Evolutionary conservation across 2,329 filamentous ascomycete genomes (phyloP).

Genomic region (Tolypocladium nubicola): DNA sequence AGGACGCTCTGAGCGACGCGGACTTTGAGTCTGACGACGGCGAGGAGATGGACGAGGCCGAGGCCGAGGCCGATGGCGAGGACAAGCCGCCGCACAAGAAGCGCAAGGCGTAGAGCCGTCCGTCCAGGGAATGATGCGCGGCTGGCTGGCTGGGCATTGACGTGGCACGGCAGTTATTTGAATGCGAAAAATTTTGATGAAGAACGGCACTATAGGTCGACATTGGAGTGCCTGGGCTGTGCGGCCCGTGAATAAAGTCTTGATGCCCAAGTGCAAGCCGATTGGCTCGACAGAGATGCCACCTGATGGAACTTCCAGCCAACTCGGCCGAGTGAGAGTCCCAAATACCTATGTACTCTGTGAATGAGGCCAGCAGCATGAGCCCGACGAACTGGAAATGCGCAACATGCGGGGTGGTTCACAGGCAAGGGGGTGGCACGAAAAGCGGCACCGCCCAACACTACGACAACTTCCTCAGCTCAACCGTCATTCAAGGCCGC

Average conservation of each 20-base stretch:
- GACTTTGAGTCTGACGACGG: constrained; percentile 48
- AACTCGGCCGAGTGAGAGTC: background rate
- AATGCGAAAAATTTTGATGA: background rate
- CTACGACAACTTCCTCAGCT: too few species aligned
- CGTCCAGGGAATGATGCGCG: background rate
- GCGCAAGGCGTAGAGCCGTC: constrained; percentile 24
- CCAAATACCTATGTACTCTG: background rate
- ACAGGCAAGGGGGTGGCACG: too few species aligned
- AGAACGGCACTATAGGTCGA: background rate
- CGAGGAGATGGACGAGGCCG: constrained; percentile 37
- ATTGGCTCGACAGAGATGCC: background rate
- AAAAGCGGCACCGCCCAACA: too few species aligned
- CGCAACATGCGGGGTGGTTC: too few species aligned
- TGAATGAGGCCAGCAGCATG: too few species aligned
- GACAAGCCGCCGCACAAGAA: constrained; percentile 34
- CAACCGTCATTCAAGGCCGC: too few species aligned
- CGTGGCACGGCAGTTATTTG: background rate
- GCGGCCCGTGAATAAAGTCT: constrained; percentile 2
- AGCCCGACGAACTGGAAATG: background rate
- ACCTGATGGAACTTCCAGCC: background rate
- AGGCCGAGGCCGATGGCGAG: constrained; percentile 23
- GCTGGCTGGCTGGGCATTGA: background rate
- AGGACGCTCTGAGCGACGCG: constrained; percentile 54
- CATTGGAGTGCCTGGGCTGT: background rate
- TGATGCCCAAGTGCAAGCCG: background rate